phyloP scores from a whole-genome alignment of 2,329 filamentous ascomycete species.

The Stachybotrys elegans region DNA sequence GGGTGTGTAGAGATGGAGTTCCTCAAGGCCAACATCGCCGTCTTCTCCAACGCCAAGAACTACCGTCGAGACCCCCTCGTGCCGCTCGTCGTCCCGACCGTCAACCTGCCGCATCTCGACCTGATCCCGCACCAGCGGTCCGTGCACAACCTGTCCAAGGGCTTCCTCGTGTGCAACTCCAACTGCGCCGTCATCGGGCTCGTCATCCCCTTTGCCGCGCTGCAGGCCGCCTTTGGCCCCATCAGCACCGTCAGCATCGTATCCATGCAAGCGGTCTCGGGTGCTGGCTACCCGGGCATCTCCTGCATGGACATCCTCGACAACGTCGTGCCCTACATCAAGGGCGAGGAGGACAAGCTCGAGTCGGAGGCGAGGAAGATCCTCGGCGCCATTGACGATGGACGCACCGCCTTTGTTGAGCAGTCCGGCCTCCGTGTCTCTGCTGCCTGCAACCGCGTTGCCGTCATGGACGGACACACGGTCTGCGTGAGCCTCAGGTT shows the following conservation, averaged over 20 bases:
- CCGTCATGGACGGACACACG: slow-evolving; percentile 93
- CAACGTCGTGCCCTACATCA: slow-evolving; percentile 92
- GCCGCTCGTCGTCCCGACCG: slow-evolving; percentile 89
- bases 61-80: slow-evolving; percentile 87
- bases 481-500: slow-evolving; percentile 90
- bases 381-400: slow-evolving; percentile 67
- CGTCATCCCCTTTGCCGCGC: slow-evolving; percentile 88
- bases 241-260: slow-evolving; percentile 74
- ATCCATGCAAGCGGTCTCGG: slow-evolving; percentile 91
- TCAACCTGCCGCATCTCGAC: slow-evolving; percentile 83
- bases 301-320: slow-evolving; percentile 94
- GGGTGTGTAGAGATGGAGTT: slow-evolving; percentile 72
- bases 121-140: slow-evolving; percentile 85
- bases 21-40: slow-evolving; percentile 77
- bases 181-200: slow-evolving; percentile 97
- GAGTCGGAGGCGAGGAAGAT: slow-evolving; percentile 96
- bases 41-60: slow-evolving; percentile 98
- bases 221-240: slow-evolving; percentile 80
- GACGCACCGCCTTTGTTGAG: slow-evolving; percentile 70
- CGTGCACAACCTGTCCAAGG: slow-evolving; percentile 68
- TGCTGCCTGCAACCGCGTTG: slow-evolving; percentile 86
- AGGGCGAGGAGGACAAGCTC: slow-evolving; percentile 92
- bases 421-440: slow-evolving; percentile 71
- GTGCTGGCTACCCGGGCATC: slow-evolving; percentile 86
- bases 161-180: slow-evolving; percentile 95